Percentiles rank a stretch among this genome's conserved stretches.
Evolutionary conservation across 495 filamentous ascomycete genomes (phyloP).

Genomic region (Venustampulla echinocandica): DNA sequence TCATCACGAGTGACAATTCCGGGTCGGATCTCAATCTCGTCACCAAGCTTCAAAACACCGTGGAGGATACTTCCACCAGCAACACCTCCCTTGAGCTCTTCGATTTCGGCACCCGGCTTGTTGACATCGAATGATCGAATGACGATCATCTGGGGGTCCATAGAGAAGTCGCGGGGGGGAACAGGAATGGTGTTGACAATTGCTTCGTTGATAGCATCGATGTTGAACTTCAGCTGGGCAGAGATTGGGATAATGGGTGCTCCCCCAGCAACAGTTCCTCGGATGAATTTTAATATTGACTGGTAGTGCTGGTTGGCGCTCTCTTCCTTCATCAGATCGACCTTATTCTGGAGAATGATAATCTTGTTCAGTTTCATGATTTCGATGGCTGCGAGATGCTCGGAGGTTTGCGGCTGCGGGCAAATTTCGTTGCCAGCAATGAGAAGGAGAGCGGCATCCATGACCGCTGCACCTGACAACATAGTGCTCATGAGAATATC

Average conservation of each 20-base stretch:
- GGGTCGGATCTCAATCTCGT: conserved; percentile 96
- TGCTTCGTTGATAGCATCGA: conserved; percentile 92
- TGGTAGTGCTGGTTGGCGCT: conserved; percentile 85
- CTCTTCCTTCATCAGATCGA: conserved; percentile 94
- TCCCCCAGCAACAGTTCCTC: conserved; percentile 91
- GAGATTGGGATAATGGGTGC: conserved; percentile 97
- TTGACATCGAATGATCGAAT: conserved; percentile 99
- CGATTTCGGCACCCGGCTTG: conserved; percentile 99
- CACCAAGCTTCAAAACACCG: conserved; percentile 88
- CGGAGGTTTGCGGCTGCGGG: conserved; percentile 97
- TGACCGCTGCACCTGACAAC: conserved; percentile 98
- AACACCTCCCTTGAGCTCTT: conserved; percentile 97
- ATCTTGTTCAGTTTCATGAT: conserved; percentile 99
- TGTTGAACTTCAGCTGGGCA: conserved; percentile 98
- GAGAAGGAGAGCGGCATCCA: conserved; percentile 93
- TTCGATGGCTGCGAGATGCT: conserved; percentile 96
- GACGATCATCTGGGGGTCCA: conserved; percentile 93
- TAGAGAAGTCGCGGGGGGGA: conserved; percentile 77
- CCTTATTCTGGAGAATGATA: conserved; percentile 98
- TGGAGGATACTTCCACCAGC: conserved; percentile 94
- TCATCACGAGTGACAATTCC: conserved; percentile 93
- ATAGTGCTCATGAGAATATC: conserved; percentile 99
- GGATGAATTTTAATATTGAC: conserved; percentile 94
- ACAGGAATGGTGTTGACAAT: conserved; percentile 91
- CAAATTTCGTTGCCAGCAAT: conserved; percentile 99